Conservation (phyloP, 2,329 filamentous ascomycete genomes). For the Pestalotiopsis sp. region DNA sequence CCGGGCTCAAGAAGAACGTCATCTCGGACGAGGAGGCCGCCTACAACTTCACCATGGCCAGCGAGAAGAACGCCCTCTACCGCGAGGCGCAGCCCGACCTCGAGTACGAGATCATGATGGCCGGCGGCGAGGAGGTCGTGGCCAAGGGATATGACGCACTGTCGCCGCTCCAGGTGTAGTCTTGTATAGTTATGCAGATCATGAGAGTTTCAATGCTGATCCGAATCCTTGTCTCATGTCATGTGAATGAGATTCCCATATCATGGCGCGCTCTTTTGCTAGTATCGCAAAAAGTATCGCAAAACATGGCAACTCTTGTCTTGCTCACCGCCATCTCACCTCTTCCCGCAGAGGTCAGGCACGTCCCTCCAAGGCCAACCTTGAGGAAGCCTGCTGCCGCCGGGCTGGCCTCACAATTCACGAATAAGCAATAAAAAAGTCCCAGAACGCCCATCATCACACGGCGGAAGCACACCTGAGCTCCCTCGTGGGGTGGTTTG, state of each 20-base stretch:
- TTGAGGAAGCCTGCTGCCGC: neutral
- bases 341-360: neutral
- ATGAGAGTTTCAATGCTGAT: neutral
- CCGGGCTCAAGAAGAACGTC: slow-evolving; percentile 42
- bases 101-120: slow-evolving; percentile 34
- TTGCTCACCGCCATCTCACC: neutral
- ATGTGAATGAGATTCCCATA: neutral
- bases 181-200: neutral
- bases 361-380: neutral
- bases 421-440: neutral
- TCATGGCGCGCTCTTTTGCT: too few relatives aligned
- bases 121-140: slow-evolving; percentile 33
- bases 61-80: slow-evolving; percentile 33
- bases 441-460: neutral
- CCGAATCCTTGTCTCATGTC: neutral
- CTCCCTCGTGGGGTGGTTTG: neutral
- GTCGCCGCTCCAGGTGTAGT: slow-evolving; percentile 7
- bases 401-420: neutral
- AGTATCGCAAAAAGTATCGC: too few relatives aligned
- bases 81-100: slow-evolving; percentile 37
- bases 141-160: slow-evolving; percentile 32
- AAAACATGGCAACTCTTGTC: too few relatives aligned
- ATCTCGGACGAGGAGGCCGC: slow-evolving; percentile 45
- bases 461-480: neutral
- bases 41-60: slow-evolving; percentile 42